phyloP scores from a whole-genome alignment of 116 monocot species.

The Posidonia oceanica region DNA sequence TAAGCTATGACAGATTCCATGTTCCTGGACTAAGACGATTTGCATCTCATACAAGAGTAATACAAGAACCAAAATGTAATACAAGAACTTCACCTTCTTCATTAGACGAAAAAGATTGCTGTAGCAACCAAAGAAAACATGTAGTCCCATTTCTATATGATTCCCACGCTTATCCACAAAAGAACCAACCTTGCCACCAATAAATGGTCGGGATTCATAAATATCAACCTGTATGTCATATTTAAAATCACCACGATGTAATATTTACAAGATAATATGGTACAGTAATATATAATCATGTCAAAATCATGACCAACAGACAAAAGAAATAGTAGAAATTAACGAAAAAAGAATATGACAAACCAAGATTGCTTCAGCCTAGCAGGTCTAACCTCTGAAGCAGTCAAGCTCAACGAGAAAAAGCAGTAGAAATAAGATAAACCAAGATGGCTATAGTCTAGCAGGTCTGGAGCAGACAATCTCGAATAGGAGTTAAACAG shows the following conservation, averaged over 20 bases:
- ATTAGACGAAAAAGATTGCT: slow-evolving; percentile 94
- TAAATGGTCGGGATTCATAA: slow-evolving; percentile 80
- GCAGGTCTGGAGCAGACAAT: too few species aligned
- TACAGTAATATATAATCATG: background rate
- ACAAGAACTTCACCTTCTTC: slow-evolving; percentile 67
- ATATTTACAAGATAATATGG: background rate
- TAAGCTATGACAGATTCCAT: background rate
- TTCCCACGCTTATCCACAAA: slow-evolving; percentile 91
- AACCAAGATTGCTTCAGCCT: too few species aligned
- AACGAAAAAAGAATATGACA: too few species aligned
- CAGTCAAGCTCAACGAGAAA: too few species aligned
- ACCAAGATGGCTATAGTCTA: too few species aligned
- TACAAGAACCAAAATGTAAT: background rate
- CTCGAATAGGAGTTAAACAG: too few species aligned
- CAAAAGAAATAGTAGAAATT: too few species aligned
- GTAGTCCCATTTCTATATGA: slow-evolving; percentile 97
- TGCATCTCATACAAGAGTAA: background rate
- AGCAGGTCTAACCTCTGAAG: too few species aligned
- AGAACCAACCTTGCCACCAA: slow-evolving; percentile 97
- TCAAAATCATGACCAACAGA: too few species aligned
- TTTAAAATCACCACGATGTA: background rate
- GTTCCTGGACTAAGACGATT: background rate
- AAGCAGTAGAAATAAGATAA: too few species aligned
- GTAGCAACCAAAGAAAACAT: slow-evolving; percentile 99
- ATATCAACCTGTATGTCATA: slow-evolving; percentile 72